Base-by-base conservation (phyloP, 768 basidiomycete species). In the Hygrocybe punicea region DNA sequence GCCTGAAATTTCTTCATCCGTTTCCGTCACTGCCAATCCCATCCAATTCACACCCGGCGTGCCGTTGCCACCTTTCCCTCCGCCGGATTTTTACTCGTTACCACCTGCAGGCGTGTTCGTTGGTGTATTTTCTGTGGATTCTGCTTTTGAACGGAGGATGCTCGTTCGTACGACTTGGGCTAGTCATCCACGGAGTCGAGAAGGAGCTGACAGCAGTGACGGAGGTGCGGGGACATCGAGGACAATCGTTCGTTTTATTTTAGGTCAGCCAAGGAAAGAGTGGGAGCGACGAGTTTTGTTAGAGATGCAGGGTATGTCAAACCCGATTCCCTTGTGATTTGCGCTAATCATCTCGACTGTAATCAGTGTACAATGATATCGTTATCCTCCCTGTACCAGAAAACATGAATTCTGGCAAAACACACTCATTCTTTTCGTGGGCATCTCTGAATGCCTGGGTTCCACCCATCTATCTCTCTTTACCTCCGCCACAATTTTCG, bases 351-450 rank as follows among this genome's bases (percentile, higher is more conserved):
- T 49, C 19, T 50, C 36, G 40, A 29, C 21, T 57, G 9, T 53
- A 46, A 13, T 24, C 67, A 93, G 91, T 82, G 69, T 92, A 86
- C 69, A 89, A 92, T 65, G 93, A 94, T 69, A 87, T 95, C 57
- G 76, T 93, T 60, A 79, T 95, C 48, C 79, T 97, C 44, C 89
- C 92, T 24, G 84, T 87, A 44, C 66, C 82, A 9, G 96, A 98
- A 74, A 97, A 98, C 71, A 98, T 98, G 96, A 98, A 98, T 71
- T 76, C 81, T 48, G 96, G 96, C 56, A 98, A 98, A 72, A 90
- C 91, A 4, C 80, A 96, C 67, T 83, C 87, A 2, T 98, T 87
- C 75, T 98, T 94, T 76, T 83, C 84, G 13, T 98, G 96, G 96
- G 92, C 95, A 4, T 83, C 91, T 36, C 82, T 86, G 65, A 86